A percentile compares a stretch with the other conserved stretches of the same genome.
Conservation (phyloP, 805 yeast genomes). For the Ogataea siamensis region DNA sequence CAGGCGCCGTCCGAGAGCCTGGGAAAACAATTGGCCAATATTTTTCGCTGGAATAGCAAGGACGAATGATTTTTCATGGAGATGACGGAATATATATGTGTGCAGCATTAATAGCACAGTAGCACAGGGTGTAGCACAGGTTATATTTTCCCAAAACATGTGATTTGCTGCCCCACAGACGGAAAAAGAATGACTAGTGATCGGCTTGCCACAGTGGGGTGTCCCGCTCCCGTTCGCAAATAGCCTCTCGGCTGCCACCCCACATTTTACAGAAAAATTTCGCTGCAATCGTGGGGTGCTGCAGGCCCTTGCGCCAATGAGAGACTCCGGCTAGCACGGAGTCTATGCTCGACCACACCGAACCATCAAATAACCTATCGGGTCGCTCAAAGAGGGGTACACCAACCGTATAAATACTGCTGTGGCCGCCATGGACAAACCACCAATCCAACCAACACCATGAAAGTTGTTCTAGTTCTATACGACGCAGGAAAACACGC, state of each 20-base stretch:
- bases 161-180: slow-evolving; percentile 1
- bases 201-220: slow-evolving; percentile 5
- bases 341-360: background rate
- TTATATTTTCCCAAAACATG: slow-evolving; percentile 3
- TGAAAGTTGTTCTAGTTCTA: slow-evolving; percentile 53
- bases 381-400: slow-evolving; percentile 9
- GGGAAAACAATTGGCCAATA: slow-evolving; percentile 26
- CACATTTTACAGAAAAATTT: slow-evolving; percentile 15
- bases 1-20: slow-evolving; percentile 33
- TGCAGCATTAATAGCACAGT: background rate
- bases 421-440: background rate
- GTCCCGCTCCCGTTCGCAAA: slow-evolving; percentile 17
- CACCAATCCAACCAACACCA: slow-evolving; percentile 11
- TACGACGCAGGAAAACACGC: slow-evolving; percentile 62
- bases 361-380: background rate
- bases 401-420: slow-evolving; percentile 7
- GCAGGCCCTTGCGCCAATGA: slow-evolving; percentile 15
- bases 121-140: slow-evolving; percentile 7
- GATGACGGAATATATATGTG: slow-evolving; percentile 1
- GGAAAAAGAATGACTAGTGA: slow-evolving; percentile 6
- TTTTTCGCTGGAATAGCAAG: slow-evolving; percentile 20
- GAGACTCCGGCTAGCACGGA: slow-evolving; percentile 19
- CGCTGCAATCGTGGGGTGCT: slow-evolving; percentile 20
- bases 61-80: slow-evolving; percentile 3
- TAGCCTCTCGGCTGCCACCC: slow-evolving; percentile 21